These are phyloP conservation scores for Cytospora mali DNA, from an alignment of 2,329 filamentous ascomycete genomes.

Conservation along the genomic window DNA sequence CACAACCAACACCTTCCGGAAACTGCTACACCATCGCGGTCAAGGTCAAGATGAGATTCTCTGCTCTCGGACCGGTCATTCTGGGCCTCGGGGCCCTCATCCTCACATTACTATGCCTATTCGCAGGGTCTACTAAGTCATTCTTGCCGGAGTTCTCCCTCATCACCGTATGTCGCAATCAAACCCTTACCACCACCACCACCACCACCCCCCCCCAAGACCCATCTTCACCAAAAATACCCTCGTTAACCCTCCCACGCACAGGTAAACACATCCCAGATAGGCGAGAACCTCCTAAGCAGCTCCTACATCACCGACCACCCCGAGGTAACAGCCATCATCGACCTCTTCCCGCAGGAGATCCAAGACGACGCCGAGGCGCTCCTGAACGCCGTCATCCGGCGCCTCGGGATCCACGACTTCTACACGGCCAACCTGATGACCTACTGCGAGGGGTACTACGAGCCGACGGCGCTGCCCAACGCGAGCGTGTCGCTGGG, in stretches of 20 bases:
- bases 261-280: conserved; percentile 18
- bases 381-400: conserved; percentile 5
- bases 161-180: conserved; percentile 8
- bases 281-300: conserved; percentile 15
- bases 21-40: background rate
- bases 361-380: conserved; percentile 12
- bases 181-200: too few species aligned
- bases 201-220: too few species aligned
- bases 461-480: conserved; percentile 6
- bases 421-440: conserved; percentile 16
- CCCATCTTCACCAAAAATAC: background rate
- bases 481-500: conserved; percentile 3
- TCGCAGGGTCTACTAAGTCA: conserved; percentile 13
- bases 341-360: background rate
- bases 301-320: conserved; percentile 13
- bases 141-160: conserved; percentile 15
- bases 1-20: background rate
- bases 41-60: conserved; percentile 16
- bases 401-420: conserved; percentile 9
- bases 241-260: background rate
- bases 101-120: conserved; percentile 15
- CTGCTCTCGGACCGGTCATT: conserved; percentile 10
- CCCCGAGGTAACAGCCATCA: conserved; percentile 4
- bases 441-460: conserved; percentile 18
- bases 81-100: conserved; percentile 9